phyloP scores from a whole-genome alignment of 768 basidiomycete genomes.

The Fomitopsis serialis region DNA sequence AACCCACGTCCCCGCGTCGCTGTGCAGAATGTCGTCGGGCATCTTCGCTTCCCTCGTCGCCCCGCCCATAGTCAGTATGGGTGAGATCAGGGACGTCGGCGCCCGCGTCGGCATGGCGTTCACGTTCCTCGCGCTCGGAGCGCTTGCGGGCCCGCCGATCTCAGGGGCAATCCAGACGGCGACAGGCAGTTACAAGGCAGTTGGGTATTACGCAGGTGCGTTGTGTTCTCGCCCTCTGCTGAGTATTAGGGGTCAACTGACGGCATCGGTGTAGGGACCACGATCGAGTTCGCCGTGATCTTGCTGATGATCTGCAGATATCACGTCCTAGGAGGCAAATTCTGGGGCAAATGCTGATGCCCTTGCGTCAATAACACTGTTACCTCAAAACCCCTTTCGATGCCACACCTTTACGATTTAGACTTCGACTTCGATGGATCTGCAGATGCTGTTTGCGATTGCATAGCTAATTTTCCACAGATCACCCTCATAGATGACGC shows the following conservation, averaged over 20 bases:
- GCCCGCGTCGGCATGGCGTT: constrained; percentile 60
- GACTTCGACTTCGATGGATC: no score
- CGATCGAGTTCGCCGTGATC: not conserved
- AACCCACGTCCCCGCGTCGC: no score
- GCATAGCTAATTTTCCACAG: not conserved
- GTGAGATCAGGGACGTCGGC: constrained; percentile 54
- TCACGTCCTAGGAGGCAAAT: not conserved
- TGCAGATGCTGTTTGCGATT: not conserved
- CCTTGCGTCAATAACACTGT: no score
- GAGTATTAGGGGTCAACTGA: not conserved
- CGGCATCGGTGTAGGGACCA: not conserved
- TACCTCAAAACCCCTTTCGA: not conserved
- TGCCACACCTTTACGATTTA: not conserved
- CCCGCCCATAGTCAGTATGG: constrained; percentile 56
- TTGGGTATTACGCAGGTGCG: constrained; percentile 51
- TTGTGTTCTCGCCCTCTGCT: not conserved
- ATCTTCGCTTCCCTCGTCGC: constrained; percentile 51
- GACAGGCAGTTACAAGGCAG: constrained; percentile 47
- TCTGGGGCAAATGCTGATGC: constrained; percentile 2
- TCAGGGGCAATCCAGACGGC: constrained; percentile 59
- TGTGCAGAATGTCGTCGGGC: constrained; percentile 63
- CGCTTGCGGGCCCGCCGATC: constrained; percentile 66
- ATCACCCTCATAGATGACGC: not conserved
- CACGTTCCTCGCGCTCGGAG: constrained; percentile 55
- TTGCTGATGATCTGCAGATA: constrained; percentile 1